Conservation (phyloP, 1,284 basidiomycete genomes). For the Cryptococcus jaspeensis region DNA sequence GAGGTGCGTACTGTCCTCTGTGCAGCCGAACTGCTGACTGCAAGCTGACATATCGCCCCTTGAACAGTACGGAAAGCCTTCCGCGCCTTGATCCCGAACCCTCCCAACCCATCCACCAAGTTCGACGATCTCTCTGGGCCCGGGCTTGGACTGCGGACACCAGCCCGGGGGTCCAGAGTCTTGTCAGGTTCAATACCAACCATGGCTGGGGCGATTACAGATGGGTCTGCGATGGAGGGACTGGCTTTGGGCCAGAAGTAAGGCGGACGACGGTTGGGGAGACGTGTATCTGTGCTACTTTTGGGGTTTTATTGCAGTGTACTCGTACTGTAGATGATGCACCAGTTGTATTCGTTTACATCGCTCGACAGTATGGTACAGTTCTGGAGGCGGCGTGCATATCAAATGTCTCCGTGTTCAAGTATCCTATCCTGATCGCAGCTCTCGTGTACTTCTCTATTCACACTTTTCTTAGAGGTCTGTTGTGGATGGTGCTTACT, state of each 20-base stretch:
- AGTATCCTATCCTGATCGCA: background rate
- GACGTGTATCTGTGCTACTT: background rate
- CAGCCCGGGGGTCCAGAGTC: slow-evolving; percentile 6
- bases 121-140: slow-evolving; percentile 35
- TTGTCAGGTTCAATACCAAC: slow-evolving; percentile 1
- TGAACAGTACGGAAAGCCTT: slow-evolving; percentile 37
- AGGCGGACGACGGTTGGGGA: background rate
- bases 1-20: slow-evolving; percentile 29
- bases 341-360: background rate
- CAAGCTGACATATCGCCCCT: background rate
- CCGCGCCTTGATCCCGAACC: slow-evolving; percentile 26
- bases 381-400: background rate
- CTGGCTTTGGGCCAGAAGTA: slow-evolving; percentile 5
- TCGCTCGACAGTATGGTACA: background rate
- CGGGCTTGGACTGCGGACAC: slow-evolving; percentile 18
- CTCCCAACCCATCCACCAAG: slow-evolving; percentile 19
- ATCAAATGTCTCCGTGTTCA: background rate
- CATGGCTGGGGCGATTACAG: background rate
- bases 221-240: slow-evolving; percentile 5
- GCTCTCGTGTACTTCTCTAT: too few relatives aligned
- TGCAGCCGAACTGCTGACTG: background rate
- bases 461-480: too few relatives aligned
- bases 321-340: background rate
- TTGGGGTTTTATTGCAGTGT: background rate
- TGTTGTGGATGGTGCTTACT: background rate